These are phyloP conservation scores for Diaporthe australafricana DNA, from an alignment of 2,329 filamentous ascomycete genomes.

Conservation along the genomic window DNA sequence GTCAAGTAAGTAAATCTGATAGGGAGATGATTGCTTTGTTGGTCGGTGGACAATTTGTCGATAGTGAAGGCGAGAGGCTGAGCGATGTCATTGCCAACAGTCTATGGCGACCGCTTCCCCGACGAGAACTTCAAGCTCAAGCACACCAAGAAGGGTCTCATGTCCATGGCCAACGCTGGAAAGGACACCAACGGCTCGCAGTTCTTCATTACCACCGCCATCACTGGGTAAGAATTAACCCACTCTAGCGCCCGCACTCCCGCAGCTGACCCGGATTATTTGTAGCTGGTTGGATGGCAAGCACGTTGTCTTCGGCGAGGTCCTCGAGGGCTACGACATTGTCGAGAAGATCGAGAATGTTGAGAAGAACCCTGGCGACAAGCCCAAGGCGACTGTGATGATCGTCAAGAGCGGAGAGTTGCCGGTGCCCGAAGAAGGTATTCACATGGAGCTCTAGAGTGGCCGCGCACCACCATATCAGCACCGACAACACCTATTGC, in stretches of 20 bases:
- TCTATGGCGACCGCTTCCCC: slow-evolving; percentile 85
- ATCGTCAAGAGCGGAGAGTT: slow-evolving; percentile 88
- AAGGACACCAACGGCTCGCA: slow-evolving; percentile 89
- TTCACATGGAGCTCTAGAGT: slow-evolving; percentile 83
- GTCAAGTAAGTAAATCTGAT: slow-evolving; percentile 71
- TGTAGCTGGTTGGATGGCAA: slow-evolving; percentile 82
- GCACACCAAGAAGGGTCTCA: slow-evolving; percentile 85
- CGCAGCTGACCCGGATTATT: slow-evolving; percentile 27
- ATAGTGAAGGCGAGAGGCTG: neutral
- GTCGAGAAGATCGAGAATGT: slow-evolving; percentile 83
- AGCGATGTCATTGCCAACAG: slow-evolving; percentile 48
- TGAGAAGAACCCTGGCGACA: slow-evolving; percentile 74
- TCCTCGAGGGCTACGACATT: slow-evolving; percentile 86
- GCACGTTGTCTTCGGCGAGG: slow-evolving; percentile 91
- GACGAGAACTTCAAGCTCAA: slow-evolving; percentile 97
- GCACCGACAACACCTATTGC: slow-evolving; percentile 8
- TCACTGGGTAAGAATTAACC: slow-evolving; percentile 72
- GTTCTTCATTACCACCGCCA: slow-evolving; percentile 90
- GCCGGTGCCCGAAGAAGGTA: slow-evolving; percentile 89
- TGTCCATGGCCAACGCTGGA: slow-evolving; percentile 89
- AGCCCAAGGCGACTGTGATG: slow-evolving; percentile 76
- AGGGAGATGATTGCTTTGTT: neutral
- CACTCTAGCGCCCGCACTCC: neutral
- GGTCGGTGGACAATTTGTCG: neutral
- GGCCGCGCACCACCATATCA: slow-evolving; percentile 51